These are phyloP conservation scores for Lactarius deliciosus DNA, from an alignment of 768 basidiomycete species.

Conservation along the genomic window DNA sequence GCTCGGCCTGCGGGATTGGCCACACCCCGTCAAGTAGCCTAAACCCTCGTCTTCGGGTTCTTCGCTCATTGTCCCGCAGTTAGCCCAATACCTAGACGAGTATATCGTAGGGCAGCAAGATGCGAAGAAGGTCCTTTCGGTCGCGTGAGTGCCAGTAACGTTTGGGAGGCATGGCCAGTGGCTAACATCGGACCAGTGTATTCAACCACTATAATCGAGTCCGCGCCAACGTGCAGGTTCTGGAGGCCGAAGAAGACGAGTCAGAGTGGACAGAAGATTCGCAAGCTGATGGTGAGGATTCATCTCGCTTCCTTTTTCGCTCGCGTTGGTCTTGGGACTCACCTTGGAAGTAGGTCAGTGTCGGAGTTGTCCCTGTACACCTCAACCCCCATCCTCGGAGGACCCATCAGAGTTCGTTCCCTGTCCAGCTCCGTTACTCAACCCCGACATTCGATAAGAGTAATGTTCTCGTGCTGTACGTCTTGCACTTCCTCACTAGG, in stretches of 20 bases:
- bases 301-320: neutral
- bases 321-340: neutral
- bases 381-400: slow-evolving; percentile 57
- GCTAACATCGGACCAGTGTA: slow-evolving; percentile 50
- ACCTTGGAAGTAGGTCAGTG: slow-evolving; percentile 27
- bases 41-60: neutral
- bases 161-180: neutral
- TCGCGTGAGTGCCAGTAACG: slow-evolving; percentile 68
- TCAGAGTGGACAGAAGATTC: slow-evolving; percentile 35
- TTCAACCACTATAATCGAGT: slow-evolving; percentile 96
- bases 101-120: slow-evolving; percentile 90
- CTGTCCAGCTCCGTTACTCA: slow-evolving; percentile 45
- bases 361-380: slow-evolving; percentile 50
- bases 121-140: slow-evolving; percentile 91
- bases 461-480: slow-evolving; percentile 89
- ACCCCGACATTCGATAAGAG: slow-evolving; percentile 85
- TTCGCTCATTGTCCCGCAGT: slow-evolving; percentile 42
- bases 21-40: slow-evolving; percentile 55
- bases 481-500: slow-evolving; percentile 29
- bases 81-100: slow-evolving; percentile 82
- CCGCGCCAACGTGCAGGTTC: slow-evolving; percentile 59
- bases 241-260: slow-evolving; percentile 41
- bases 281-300: slow-evolving; percentile 35
- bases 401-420: slow-evolving; percentile 21
- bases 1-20: slow-evolving; percentile 23